These are phyloP conservation scores for Metschnikowia aberdeeniae DNA, from an alignment of 805 yeast species.

Conservation along the genomic window DNA sequence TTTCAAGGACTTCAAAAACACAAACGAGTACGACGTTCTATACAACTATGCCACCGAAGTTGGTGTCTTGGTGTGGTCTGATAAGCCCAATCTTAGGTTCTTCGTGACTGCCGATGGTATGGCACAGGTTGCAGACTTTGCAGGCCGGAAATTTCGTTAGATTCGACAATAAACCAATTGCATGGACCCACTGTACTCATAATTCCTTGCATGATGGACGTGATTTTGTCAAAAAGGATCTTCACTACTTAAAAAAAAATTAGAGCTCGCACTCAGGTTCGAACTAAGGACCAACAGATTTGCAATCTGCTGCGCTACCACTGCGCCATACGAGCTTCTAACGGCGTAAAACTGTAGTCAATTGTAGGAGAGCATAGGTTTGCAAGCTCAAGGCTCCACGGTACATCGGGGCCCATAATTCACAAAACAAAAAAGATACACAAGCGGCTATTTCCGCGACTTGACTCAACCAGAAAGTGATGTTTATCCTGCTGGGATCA, in stretches of 20 bases:
- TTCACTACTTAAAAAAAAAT: conserved; percentile 23
- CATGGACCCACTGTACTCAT: too few relatives aligned
- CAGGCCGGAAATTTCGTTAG: conserved; percentile 50
- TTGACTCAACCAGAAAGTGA: too few relatives aligned
- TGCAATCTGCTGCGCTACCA: conserved; percentile 99
- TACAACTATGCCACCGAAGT: conserved; percentile 81
- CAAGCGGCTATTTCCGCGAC: too few relatives aligned
- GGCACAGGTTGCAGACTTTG: conserved; percentile 86
- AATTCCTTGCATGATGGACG: conserved; percentile 10
- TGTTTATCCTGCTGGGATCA: too few relatives aligned
- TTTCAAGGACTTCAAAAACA: conserved; percentile 78
- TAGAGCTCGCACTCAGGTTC: conserved; percentile 81
- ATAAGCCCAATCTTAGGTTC: conserved; percentile 61
- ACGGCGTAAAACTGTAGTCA: background rate
- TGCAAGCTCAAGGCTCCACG: too few relatives aligned
- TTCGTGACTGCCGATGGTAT: conserved; percentile 88
- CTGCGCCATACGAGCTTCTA: conserved; percentile 79
- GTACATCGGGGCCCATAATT: too few relatives aligned
- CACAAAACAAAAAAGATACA: too few relatives aligned
- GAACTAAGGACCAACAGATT: conserved; percentile 98
- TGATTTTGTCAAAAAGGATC: too few relatives aligned
- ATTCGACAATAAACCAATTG: background rate
- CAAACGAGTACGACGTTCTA: conserved; percentile 69
- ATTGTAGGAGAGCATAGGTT: too few relatives aligned
- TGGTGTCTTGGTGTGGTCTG: conserved; percentile 89